Percentiles rank a stretch among this genome's conserved stretches.
Evolutionary conservation across 257 asterid genomes (phyloP).

Genomic region (Solanum arcanum): DNA sequence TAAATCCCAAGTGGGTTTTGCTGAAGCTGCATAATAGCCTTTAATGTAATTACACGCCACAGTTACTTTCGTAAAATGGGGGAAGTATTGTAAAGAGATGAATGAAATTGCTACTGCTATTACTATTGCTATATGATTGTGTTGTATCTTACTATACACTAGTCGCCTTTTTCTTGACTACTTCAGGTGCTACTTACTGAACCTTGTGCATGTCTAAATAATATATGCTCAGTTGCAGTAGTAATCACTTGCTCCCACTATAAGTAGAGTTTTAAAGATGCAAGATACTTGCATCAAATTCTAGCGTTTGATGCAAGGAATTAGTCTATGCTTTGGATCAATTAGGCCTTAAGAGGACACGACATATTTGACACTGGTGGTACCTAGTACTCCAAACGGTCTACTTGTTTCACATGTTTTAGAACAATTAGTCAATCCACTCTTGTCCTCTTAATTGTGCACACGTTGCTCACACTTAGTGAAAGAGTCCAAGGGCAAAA

Average conservation of each 20-base stretch:
- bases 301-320: background rate
- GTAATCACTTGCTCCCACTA: background rate
- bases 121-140: background rate
- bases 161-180: background rate
- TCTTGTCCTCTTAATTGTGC: background rate
- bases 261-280: background rate
- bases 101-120: background rate
- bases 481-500: background rate
- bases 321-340: background rate
- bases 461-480: background rate
- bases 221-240: background rate
- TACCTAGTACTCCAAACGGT: background rate
- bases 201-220: background rate
- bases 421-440: background rate
- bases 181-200: background rate
- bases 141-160: background rate
- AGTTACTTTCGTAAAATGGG: background rate
- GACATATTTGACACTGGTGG: background rate
- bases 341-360: background rate
- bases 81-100: background rate
- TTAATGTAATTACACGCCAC: background rate
- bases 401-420: background rate
- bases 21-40: slow-evolving; percentile 50
- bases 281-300: background rate
- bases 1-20: slow-evolving; percentile 76